Evolutionary conservation across 2,329 filamentous ascomycete genomes (phyloP).

Genomic region (Arthrinium phaeospermum): DNA sequence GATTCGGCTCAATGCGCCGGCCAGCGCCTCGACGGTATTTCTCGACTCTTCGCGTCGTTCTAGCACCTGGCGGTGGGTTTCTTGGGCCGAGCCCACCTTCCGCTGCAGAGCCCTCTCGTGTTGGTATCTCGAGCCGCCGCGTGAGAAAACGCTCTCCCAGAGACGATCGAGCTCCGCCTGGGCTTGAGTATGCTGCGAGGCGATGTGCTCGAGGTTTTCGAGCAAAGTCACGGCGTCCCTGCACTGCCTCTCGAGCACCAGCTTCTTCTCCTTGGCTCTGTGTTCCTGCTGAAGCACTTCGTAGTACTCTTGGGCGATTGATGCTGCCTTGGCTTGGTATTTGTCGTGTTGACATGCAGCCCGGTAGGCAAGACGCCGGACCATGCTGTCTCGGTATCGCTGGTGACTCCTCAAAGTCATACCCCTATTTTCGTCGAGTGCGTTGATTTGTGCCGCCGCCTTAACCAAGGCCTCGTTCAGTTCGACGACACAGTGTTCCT

Average conservation of each 20-base stretch:
- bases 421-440: slow-evolving; percentile 19
- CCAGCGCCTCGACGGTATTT: not conserved
- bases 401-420: slow-evolving; percentile 17
- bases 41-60: not conserved
- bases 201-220: slow-evolving; percentile 9
- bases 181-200: not conserved
- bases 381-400: slow-evolving; percentile 20
- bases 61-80: not conserved
- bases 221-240: not conserved
- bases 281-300: slow-evolving; percentile 19
- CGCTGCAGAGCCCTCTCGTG: not conserved
- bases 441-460: not conserved
- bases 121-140: not conserved
- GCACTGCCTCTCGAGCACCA: not conserved
- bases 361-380: slow-evolving; percentile 20
- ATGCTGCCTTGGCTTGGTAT: slow-evolving; percentile 6
- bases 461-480: not conserved
- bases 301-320: slow-evolving; percentile 8
- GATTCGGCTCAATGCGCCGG: not conserved
- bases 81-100: not conserved
- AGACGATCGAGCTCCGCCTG: slow-evolving; percentile 19
- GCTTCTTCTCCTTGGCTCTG: slow-evolving; percentile 17
- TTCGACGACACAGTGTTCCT: not conserved
- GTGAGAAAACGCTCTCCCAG: slow-evolving; percentile 6
- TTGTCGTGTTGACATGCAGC: slow-evolving; percentile 9